A percentile compares a stretch with the other conserved stretches of the same genome.
Conservation (phyloP, 768 basidiomycete genomes). For the Pulveroboletus sp. region DNA sequence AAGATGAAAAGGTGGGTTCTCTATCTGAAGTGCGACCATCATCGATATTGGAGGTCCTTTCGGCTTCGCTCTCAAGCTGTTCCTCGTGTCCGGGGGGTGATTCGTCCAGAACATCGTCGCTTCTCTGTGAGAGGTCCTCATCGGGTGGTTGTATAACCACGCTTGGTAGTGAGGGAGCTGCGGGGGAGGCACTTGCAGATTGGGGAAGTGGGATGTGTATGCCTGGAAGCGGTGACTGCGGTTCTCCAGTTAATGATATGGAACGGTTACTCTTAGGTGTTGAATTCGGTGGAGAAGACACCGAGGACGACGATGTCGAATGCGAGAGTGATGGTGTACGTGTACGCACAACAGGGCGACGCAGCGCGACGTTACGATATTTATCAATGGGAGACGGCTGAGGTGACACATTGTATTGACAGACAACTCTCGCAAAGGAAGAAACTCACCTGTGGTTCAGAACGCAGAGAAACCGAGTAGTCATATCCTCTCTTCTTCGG, state of each 20-base stretch:
- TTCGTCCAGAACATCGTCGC: constrained; percentile 11
- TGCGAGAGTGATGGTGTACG: constrained; percentile 69
- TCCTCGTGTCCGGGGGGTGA: constrained; percentile 3
- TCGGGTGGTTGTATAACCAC: constrained; percentile 21
- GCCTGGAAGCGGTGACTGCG: constrained; percentile 48
- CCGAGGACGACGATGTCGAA: constrained; percentile 52
- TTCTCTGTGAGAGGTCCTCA: constrained; percentile 12
- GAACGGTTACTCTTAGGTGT: constrained; percentile 61
- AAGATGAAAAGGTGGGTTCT: constrained; percentile 75
- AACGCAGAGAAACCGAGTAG: constrained; percentile 56
- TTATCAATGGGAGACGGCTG: constrained; percentile 65
- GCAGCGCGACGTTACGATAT: constrained; percentile 60
- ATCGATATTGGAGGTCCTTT: constrained; percentile 21
- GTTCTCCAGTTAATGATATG: constrained; percentile 35
- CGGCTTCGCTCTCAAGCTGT: constrained; percentile 19
- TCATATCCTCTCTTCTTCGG: constrained; percentile 57
- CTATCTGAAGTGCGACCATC: constrained; percentile 27
- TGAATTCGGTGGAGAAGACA: constrained; percentile 58
- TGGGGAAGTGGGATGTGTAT: constrained; percentile 50
- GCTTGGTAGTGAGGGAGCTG: constrained; percentile 29
- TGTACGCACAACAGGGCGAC: constrained; percentile 47
- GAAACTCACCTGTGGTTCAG: constrained; percentile 55
- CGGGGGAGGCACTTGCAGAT: constrained; percentile 50
- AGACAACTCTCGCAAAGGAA: not conserved
- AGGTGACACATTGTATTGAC: not conserved